Percentiles rank a stretch among this genome's conserved stretches.
Evolutionary conservation across 2,329 filamentous ascomycete species (phyloP).

Genomic region (Graphium sp.): DNA sequence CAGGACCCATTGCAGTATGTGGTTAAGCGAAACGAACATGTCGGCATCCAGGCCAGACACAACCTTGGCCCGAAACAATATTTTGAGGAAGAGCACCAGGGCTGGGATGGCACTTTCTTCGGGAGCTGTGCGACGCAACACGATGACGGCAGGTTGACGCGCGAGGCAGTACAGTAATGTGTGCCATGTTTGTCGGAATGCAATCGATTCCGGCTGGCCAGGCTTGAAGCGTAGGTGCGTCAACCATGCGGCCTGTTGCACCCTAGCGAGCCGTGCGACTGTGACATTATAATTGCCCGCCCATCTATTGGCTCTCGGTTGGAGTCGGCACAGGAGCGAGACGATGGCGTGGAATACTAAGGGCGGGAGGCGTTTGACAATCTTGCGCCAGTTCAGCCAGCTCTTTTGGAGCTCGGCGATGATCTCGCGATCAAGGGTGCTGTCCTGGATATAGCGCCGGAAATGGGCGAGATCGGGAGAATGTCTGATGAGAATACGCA

Average conservation of each 20-base stretch:
- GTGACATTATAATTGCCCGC: too few species aligned
- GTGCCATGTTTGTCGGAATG: slow-evolving; percentile 3
- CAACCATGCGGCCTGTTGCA: slow-evolving; percentile 6
- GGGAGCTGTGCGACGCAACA: too few species aligned
- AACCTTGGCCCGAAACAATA: neutral
- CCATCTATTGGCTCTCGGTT: neutral
- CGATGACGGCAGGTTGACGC: too few species aligned
- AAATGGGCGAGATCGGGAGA: slow-evolving; percentile 29
- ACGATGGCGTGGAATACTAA: slow-evolving; percentile 6
- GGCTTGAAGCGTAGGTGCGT: slow-evolving; percentile 2
- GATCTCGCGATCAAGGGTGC: slow-evolving; percentile 7
- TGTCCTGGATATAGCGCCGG: slow-evolving; percentile 30
- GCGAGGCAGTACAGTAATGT: slow-evolving; percentile 1
- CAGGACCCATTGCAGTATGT: too few species aligned
- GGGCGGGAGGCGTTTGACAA: slow-evolving; percentile 3
- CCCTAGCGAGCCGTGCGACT: too few species aligned
- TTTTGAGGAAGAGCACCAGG: slow-evolving; percentile 1
- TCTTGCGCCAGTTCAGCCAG: neutral
- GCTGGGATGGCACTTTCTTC: neutral
- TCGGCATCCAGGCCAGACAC: neutral
- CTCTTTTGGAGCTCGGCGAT: neutral
- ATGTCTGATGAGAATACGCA: slow-evolving; percentile 37
- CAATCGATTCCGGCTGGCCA: slow-evolving; percentile 1
- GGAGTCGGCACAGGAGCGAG: slow-evolving; percentile 4
- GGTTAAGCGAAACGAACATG: slow-evolving; percentile 3